Evolutionary conservation across 345 rosid genomes (phyloP), one percentile per base, ranked within the genome.

Genomic region (Ceriops decandra): DNA sequence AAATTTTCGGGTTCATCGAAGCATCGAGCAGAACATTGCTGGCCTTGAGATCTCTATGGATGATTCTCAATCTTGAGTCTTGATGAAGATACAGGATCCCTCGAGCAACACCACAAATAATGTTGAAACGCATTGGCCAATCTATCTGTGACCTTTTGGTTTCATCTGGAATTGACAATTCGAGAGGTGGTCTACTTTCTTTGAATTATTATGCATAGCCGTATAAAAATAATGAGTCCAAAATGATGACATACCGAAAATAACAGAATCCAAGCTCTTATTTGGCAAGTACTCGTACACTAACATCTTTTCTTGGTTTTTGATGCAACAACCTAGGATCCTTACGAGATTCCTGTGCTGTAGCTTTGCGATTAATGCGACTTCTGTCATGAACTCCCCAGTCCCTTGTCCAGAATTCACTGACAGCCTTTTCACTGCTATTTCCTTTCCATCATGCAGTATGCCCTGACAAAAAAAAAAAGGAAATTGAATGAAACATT

Each of bases 361-460:
- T 5, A 76, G 71, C 62, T 54, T 70, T 20, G 69, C 79, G 5
- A 76, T 70, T 19, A 76, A 20, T 19, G 57, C 27, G 38, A 60
- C 79, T 56, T 76, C 79, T 20, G 86, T 86, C 80, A 66, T 84
- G 60, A 86, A 84, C 71, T 86, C 88, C 22, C 74, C 74, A 38
- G 30, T 60, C 59, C 90, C 88, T 68, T 86, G 88, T 4, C 88
- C 84, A 0, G 87, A 86, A 74, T 74, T 42, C 70, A 56, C 79
- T 0, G 90, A 81, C 27, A 86, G 56, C 53, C 90, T 77, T 69
- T 82, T 84, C 56, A 86, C 81, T 0, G 86, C 86, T 71, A 84
- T 84, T 74, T 82, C 85, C 72, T 73, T 75, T 31, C 82, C 84
- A 46, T 63, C 77, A 54, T 21, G 27, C 24, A 86, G 71, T 31